Evolutionary conservation across 2,329 filamentous ascomycete species (phyloP).

Genomic region (Parafenestella ontariensis): DNA sequence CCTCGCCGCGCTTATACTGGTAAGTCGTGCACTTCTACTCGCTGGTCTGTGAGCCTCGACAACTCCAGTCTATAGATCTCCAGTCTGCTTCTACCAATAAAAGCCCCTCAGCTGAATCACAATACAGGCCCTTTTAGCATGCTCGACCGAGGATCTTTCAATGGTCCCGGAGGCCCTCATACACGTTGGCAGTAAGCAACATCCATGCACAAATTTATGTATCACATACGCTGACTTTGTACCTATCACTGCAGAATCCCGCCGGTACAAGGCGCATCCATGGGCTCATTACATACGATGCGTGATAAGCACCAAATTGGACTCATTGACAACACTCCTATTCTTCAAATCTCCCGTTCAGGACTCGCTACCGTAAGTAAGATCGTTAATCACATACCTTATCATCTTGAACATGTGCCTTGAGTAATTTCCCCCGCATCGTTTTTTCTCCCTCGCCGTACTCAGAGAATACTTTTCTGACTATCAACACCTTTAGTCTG

Average conservation of each 20-base stretch:
- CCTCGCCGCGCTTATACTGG: slow-evolving; percentile 59
- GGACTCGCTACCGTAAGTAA: slow-evolving; percentile 43
- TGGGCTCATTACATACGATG: slow-evolving; percentile 62
- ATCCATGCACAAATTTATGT: neutral
- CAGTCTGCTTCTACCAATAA: neutral
- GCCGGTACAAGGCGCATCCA: slow-evolving; percentile 55
- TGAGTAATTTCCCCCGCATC: too few relatives aligned
- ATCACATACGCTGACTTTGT: neutral
- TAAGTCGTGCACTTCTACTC: neutral
- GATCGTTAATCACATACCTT: too few relatives aligned
- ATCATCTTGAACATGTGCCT: too few relatives aligned
- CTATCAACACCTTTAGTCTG: slow-evolving; percentile 34
- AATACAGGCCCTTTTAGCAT: slow-evolving; percentile 55
- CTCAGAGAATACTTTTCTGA: neutral
- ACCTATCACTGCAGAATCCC: slow-evolving; percentile 46
- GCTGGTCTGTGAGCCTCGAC: too few relatives aligned
- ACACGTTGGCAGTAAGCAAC: slow-evolving; percentile 54
- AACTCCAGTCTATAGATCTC: neutral
- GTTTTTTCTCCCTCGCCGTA: neutral
- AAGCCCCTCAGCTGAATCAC: neutral
- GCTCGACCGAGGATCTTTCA: slow-evolving; percentile 61
- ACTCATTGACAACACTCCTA: slow-evolving; percentile 53
- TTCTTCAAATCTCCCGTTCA: slow-evolving; percentile 56
- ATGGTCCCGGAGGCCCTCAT: slow-evolving; percentile 62
- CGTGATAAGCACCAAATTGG: slow-evolving; percentile 62